Evolutionary conservation across 495 filamentous ascomycete species (phyloP).

Genomic region (Aspergillus nidulans): DNA sequence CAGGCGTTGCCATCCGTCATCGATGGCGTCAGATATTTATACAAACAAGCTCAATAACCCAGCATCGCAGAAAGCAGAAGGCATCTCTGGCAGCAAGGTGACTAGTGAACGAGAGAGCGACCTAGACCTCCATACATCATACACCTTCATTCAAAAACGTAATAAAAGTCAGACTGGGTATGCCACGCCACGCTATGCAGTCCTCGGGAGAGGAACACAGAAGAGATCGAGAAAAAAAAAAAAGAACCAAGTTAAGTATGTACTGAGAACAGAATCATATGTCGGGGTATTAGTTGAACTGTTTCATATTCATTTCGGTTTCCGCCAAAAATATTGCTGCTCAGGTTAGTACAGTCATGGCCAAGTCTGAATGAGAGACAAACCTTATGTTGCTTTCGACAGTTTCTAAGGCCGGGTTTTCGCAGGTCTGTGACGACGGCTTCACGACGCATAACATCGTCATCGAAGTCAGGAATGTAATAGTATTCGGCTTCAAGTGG

Average conservation of each 20-base stretch:
- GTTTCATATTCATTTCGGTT: slow-evolving; percentile 53
- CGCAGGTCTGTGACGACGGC: slow-evolving; percentile 81
- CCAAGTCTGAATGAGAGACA: slow-evolving; percentile 18
- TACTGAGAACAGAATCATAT: slow-evolving; percentile 32
- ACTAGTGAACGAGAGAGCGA: slow-evolving; percentile 4
- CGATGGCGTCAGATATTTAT: neutral
- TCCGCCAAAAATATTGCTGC: slow-evolving; percentile 94
- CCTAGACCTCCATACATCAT: slow-evolving; percentile 25
- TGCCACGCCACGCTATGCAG: slow-evolving; percentile 52
- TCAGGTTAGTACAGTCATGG: slow-evolving; percentile 15
- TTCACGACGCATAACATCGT: slow-evolving; percentile 69
- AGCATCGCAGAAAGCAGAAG: slow-evolving; percentile 1
- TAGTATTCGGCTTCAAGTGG: slow-evolving; percentile 93
- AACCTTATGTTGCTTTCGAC: slow-evolving; percentile 96
- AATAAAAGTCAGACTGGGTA: slow-evolving; percentile 37
- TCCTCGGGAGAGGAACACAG: slow-evolving; percentile 21
- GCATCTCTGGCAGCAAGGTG: slow-evolving; percentile 5
- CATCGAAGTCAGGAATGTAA: slow-evolving; percentile 89
- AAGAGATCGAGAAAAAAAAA: slow-evolving; percentile 19
- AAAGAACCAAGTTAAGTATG: slow-evolving; percentile 37
- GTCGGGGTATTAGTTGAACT: slow-evolving; percentile 7
- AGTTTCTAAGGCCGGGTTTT: slow-evolving; percentile 82
- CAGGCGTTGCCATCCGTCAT: neutral
- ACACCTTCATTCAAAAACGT: slow-evolving; percentile 33
- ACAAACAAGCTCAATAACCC: neutral